Percentiles rank a stretch among this genome's conserved stretches.
phyloP scores from a whole-genome alignment of 1,284 basidiomycete genomes.

The Sanguinoderma infundibulare region DNA sequence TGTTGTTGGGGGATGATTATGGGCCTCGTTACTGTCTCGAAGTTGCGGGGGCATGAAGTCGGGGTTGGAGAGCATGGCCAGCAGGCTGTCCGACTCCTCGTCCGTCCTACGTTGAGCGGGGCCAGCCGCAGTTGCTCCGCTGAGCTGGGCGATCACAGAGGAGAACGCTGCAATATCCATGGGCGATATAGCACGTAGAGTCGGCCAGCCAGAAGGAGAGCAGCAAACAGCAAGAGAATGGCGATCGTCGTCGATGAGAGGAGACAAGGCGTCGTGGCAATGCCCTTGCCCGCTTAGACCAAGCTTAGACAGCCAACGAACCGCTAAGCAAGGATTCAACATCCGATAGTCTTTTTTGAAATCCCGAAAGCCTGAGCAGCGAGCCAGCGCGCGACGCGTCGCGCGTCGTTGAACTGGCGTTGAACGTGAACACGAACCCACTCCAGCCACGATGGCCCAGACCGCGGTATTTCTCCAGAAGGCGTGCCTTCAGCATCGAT shows the following conservation, averaged over 20 bases:
- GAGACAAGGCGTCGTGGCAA: not conserved
- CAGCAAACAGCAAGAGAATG: no score
- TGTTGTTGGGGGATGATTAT: not conserved
- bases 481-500: slow-evolving; percentile 74
- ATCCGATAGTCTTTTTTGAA: not conserved
- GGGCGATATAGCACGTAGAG: not conserved
- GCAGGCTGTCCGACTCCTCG: slow-evolving; percentile 4
- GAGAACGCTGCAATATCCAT: slow-evolving; percentile 4
- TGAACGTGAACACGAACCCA: not conserved
- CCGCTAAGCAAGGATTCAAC: not conserved
- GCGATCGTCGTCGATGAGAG: not conserved
- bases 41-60: slow-evolving; percentile 7
- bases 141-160: slow-evolving; percentile 8
- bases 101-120: not conserved
- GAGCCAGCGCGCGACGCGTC: slow-evolving; percentile 7
- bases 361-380: slow-evolving; percentile 8
- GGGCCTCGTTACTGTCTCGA: not conserved
- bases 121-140: not conserved
- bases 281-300: not conserved
- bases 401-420: not conserved
- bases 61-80: slow-evolving; percentile 9
- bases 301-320: not conserved
- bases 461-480: slow-evolving; percentile 59
- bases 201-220: not conserved
- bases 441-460: not conserved